Evolutionary conservation across 768 basidiomycete species (phyloP).

Genomic region (Exidia glandulosa): DNA sequence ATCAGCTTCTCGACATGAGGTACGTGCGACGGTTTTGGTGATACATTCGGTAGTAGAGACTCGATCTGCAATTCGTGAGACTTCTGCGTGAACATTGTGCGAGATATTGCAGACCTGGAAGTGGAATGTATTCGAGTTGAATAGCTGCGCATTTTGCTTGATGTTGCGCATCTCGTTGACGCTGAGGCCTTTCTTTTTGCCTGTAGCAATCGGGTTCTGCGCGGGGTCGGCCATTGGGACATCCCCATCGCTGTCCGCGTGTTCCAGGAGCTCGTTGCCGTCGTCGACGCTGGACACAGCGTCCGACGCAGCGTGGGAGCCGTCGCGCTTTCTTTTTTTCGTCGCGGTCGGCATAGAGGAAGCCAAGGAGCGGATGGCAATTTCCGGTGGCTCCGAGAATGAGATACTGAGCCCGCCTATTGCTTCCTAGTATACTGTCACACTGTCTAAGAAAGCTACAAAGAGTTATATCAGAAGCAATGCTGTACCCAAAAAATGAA

Average conservation of each 20-base stretch:
- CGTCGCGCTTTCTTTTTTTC: neutral
- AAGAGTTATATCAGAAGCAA: too few species aligned
- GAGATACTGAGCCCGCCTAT: too few species aligned
- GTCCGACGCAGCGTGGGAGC: neutral
- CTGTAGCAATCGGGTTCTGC: neutral
- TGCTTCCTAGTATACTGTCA: too few species aligned
- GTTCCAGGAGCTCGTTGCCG: neutral
- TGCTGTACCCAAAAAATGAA: too few species aligned
- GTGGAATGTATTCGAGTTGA: slow-evolving; percentile 71
- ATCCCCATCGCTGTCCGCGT: neutral
- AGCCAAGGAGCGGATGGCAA: too few species aligned
- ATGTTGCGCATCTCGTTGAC: slow-evolving; percentile 48
- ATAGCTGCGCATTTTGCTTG: slow-evolving; percentile 64
- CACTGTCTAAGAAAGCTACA: too few species aligned
- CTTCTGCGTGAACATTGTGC: neutral
- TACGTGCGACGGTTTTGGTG: slow-evolving; percentile 47
- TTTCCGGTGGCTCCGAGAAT: too few species aligned
- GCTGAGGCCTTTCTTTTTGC: slow-evolving; percentile 1
- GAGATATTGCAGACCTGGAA: slow-evolving; percentile 49
- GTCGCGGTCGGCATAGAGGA: neutral
- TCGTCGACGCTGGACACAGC: neutral
- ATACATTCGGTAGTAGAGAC: slow-evolving; percentile 59
- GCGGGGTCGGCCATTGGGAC: neutral
- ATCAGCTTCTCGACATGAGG: slow-evolving; percentile 60
- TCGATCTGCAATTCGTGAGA: slow-evolving; percentile 16